Base-by-base conservation (phyloP, 371 early-diverging fungal genomes). In the Mortierella sp. region DNA sequence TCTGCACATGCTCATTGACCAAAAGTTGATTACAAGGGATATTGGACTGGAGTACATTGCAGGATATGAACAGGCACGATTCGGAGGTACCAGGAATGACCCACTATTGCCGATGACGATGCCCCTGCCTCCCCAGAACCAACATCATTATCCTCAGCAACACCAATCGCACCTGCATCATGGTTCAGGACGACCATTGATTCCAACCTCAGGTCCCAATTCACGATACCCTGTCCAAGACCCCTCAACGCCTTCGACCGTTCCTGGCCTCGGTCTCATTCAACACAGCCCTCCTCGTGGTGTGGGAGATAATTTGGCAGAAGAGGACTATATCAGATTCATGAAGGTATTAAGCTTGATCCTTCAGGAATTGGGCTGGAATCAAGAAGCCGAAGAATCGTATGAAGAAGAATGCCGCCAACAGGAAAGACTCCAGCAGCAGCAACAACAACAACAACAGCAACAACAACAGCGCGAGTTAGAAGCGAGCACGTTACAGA, bases 11-110 rank as follows among this genome's bases (percentile, higher is more conserved):
- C 56, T 89, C 9, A 83, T 53, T 31, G 82, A 83, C 39, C 81
- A 80, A 26, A 76, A 78, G 12, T 61, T 84, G 12, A 78, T 88
- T 14, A 81, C 84, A 28, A 60, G 65, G 15, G 81, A 82, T 24
- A 58, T 86, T 30, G 88, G 83, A 5, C 64, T 79, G 31, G 81
- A 82, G 11, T 88, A 88, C 58, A 50, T 88, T 31, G 72, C 83
- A 65, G 87, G 86, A 1, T 88, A 88, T 50, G 88, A 88, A 52
- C 79, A 70, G 28, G 84, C 86, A 6, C 75, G 88, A n/a, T 88
- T 88, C 34, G 84, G 86, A 19, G 63, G 58, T 0, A 11, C 56
- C 28, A 48, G 53, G 34, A 56, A 60, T 43, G 70, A 60, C 2
- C 56, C 53, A 6, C 28, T 60, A 8, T 34, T 60, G 12, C 72